Evolutionary conservation across 805 yeast genomes (phyloP), one percentile per base, ranked within the genome.

Genomic region (Cyberlindnera americana): DNA sequence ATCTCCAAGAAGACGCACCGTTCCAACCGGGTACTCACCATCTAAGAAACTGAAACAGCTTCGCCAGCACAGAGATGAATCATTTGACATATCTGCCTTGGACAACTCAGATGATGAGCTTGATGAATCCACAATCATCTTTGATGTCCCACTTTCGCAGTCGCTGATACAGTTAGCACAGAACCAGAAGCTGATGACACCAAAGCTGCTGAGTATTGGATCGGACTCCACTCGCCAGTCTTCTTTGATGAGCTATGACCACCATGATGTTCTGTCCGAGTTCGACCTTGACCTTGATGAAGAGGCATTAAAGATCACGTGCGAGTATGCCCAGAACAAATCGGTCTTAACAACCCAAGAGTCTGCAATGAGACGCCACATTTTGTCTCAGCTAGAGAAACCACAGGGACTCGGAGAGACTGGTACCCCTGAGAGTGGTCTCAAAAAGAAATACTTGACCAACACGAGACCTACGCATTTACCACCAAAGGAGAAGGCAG

Each of bases 91-190:
- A 9, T 38, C 48, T 0, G 10, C 25, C 2, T 21, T 47, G 4
- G 38, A 43, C 29, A 36, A 39, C 24, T 77, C 74, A 14, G 82
- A 77, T 47, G 77, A 75, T 43, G 73, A 75, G 41, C 60, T 77
- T 29, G 78, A 78, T 1, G 76, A 70, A 30, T 72, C 72, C 39
- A 60, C 70, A 17, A 66, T 72, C 17, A 73, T 81, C 43, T 81
- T 66, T 60, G 81, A 82, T 49, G 83, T 82, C 15, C 89, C 89
- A 3, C 60, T 77, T 37, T 70, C 83, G 0, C 80, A 77, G 34
- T 72, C 83, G 0, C 59, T 80, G 15, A 65, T 58, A 6, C 59
- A 69, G 11, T 47, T 66, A 14, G 47, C 64, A n/a, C 60, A 61
- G 15, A 59, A 60, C 34, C 69, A 70, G 46, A 61, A 57, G 34